Evolutionary conservation across 2,329 filamentous ascomycete species (phyloP), one percentile per base, ranked within the genome.

Genomic region (Aaosphaeria arxii): DNA sequence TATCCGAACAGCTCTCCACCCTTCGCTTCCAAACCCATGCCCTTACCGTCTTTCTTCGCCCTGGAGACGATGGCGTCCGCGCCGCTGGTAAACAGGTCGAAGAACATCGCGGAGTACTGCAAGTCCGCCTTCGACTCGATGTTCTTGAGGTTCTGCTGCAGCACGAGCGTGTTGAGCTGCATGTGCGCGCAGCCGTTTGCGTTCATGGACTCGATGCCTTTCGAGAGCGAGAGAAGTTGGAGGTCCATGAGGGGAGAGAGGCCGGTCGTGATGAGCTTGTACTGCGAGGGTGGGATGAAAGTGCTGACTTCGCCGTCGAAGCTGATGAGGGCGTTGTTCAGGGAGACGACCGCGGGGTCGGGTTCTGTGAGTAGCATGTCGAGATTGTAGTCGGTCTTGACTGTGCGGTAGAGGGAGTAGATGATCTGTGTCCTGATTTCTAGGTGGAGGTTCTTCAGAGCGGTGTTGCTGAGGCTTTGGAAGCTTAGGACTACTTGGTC

Each of bases 61-160:
- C 82, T 78, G 39, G 75, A 74, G 2, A 90, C 75, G 47, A 90
- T 82, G 7, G 76, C 80, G 42, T 88, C 85, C 0, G 84, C 75
- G 0, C 87, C 87, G 40, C 75, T 72, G 40, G 80, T 79, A 60
- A 88, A 90, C 35, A 92, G 69, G 17, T 80, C 78, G 62, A 85
- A 91, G 72, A 87, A 92, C 49, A 81, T 78, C 17, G 82, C 79
- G 1, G 86, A 82, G 33, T 82, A 75, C 4, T 77, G 76, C 30
- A 92, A 75, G 48, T 81, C 78, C 3, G 88, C 85, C 6, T 80
- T 81, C 2, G 82, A 77, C 69, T 94, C 90, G 45, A 99, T 86
- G 57, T 95, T 95, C 75, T 96, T 96, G 47, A 99, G 82, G 62
- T 96, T 96, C 67, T 99, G 94, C 72, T 97, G 92, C 44, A 99